A percentile compares a stretch with the other conserved stretches of the same genome.
These are phyloP conservation scores for Sporothrix euskadiensis DNA, from an alignment of 2,329 filamentous ascomycete species.

Conservation along the genomic window DNA sequence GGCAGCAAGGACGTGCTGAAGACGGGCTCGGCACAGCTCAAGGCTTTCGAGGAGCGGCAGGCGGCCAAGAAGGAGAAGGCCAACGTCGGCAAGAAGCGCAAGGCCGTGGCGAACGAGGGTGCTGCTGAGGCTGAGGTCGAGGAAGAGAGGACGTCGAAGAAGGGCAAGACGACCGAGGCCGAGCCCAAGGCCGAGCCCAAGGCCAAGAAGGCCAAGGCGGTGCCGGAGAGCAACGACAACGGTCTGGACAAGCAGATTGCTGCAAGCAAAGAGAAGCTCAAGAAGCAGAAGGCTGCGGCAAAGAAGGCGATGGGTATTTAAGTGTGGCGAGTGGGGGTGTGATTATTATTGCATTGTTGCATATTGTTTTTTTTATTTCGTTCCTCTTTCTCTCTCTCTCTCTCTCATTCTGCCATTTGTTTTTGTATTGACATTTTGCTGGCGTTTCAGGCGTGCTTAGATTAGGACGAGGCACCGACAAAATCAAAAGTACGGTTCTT, in stretches of 20 bases:
- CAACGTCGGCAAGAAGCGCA: slow-evolving; percentile 66
- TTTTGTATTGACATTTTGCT: slow-evolving; percentile 13
- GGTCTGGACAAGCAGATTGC: slow-evolving; percentile 60
- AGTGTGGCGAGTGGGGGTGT: not conserved
- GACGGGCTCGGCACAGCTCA: slow-evolving; percentile 51
- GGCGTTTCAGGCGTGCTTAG: slow-evolving; percentile 25
- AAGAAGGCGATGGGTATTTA: slow-evolving; percentile 40
- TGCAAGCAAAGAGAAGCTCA: slow-evolving; percentile 58
- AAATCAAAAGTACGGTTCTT: slow-evolving; percentile 23
- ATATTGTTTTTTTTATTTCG: slow-evolving; percentile 12
- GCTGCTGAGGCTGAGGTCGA: slow-evolving; percentile 39
- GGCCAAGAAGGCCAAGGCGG: slow-evolving; percentile 46
- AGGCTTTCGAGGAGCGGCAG: slow-evolving; percentile 43
- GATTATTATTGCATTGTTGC: not conserved
- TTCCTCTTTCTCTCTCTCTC: not conserved
- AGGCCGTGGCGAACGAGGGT: slow-evolving; percentile 45
- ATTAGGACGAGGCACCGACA: slow-evolving; percentile 18
- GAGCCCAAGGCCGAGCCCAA: slow-evolving; percentile 52
- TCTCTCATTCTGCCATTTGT: not conserved
- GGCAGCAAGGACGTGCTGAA: slow-evolving; percentile 69
- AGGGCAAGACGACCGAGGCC: slow-evolving; percentile 55
- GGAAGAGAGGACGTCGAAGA: slow-evolving; percentile 51
- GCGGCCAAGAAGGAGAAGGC: slow-evolving; percentile 49
- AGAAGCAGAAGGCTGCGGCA: slow-evolving; percentile 60
- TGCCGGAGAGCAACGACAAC: slow-evolving; percentile 51